Base-by-base conservation (phyloP, 1,284 basidiomycete species). In the Tremellales sp. region DNA sequence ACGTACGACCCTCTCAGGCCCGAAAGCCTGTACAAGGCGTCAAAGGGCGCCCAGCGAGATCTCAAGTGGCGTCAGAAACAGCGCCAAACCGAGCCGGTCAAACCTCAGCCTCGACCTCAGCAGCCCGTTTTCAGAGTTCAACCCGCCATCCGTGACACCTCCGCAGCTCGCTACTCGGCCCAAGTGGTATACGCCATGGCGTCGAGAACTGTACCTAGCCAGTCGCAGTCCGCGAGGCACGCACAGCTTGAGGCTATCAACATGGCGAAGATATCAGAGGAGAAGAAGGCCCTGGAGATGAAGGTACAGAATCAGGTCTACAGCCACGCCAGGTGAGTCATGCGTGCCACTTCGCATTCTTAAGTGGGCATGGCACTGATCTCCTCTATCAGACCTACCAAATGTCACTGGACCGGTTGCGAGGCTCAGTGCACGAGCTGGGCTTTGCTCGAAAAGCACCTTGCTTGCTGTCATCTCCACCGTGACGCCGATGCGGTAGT, bases 391-490 rank as follows among this genome's bases (percentile, higher is more conserved):
- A 63, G 64, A 46, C 58, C 53, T 2, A 65, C 62, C 4, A 47
- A 43, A 10, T 68, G 65, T 43, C 42, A 15, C 3, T 68, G 65
- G 65, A 35, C 43, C 8, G 47, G 26, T 4, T 68, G 65, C 45
- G 26, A 56, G 37, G 65, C 64, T 0, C 46, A 62, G 2, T 55
- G 65, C 39, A 62, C 62, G 45, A 64, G 60, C 8, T 66, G 64
- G 65, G 62, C 58, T 12, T 35, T 62, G 10, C 55, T 68, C 26
- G 65, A 68, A 42, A 68, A 64, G 45, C 65, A 67, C 36, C 47
- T 67, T 12, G 46, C 51, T 40, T 60, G 61, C 26, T 57, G 57
- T 11, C 64, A 68, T 45, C 46, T 66, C 15, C 56, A 61, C 24
- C 49, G 45, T 11, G 13, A 10, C 8, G 21, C 37, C n/a, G 13